These are phyloP conservation scores for Didymellaceae sp. DNA, from an alignment of 2,329 filamentous ascomycete species.

Conservation along the genomic window DNA sequence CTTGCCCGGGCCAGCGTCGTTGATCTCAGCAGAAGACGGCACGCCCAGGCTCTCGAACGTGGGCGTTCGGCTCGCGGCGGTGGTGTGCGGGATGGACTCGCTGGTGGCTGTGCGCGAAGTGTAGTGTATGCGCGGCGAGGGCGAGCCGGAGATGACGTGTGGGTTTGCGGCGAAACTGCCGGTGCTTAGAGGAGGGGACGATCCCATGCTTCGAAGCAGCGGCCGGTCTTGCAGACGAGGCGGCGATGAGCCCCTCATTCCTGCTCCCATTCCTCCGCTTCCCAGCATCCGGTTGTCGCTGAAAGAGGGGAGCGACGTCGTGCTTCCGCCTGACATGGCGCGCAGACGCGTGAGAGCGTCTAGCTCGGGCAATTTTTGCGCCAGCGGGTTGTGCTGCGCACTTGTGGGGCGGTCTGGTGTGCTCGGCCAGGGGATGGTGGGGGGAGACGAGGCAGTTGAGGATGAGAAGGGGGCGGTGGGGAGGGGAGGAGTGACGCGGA, in stretches of 20 bases:
- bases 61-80: constrained; percentile 3
- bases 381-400: neutral
- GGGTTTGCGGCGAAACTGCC: neutral
- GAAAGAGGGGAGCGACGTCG: constrained; percentile 32
- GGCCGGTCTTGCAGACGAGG: constrained; percentile 12
- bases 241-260: constrained; percentile 23
- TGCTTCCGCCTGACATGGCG: constrained; percentile 21
- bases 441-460: neutral
- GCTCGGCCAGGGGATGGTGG: constrained; percentile 21
- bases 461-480: constrained; percentile 9
- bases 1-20: neutral
- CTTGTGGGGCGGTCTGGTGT: constrained; percentile 19
- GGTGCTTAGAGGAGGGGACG: neutral
- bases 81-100: neutral
- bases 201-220: neutral
- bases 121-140: neutral
- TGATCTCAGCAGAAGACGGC: constrained; percentile 2
- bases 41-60: constrained; percentile 15
- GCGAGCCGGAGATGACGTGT: too few relatives aligned
- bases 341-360: constrained; percentile 6
- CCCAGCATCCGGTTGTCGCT: too few relatives aligned
- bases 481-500: constrained; percentile 11
- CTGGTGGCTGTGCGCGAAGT: neutral
- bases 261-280: neutral
- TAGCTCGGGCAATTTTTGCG: neutral